Evolutionary conservation across 345 rosid genomes (phyloP).

Genomic region (Turnera subulata): DNA sequence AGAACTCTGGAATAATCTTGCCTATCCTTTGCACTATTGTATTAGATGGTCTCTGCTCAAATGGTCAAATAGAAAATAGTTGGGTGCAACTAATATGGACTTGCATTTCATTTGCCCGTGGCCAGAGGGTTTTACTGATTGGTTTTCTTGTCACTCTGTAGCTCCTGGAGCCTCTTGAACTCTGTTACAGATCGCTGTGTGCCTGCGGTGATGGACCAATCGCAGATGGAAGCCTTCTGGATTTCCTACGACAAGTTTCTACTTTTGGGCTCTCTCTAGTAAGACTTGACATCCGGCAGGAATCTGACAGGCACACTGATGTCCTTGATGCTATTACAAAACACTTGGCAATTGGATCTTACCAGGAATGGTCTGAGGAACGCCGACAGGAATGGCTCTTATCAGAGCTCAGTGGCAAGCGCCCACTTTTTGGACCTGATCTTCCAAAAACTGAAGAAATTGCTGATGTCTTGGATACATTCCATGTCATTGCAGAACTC

Average conservation of each 20-base stretch:
- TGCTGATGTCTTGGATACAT: constrained; percentile 33
- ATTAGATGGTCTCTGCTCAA: too few relatives aligned
- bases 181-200: constrained; percentile 89
- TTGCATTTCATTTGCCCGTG: not conserved
- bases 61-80: too few relatives aligned
- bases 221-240: constrained; percentile 99
- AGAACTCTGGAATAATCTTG: too few relatives aligned
- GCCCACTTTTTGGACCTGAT: constrained; percentile 91
- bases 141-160: constrained; percentile 23
- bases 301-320: constrained; percentile 95
- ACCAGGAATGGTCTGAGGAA: constrained; percentile 88
- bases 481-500: constrained; percentile 33
- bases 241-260: constrained; percentile 95
- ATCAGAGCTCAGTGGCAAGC: constrained; percentile 82
- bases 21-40: too few relatives aligned
- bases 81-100: too few relatives aligned
- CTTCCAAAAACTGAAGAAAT: constrained; percentile 93
- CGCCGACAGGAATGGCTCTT: constrained; percentile 85
- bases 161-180: constrained; percentile 98
- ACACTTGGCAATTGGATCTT: constrained; percentile 83
- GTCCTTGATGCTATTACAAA: constrained; percentile 87
- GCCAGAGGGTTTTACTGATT: constrained; percentile 4
- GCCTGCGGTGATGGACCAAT: constrained; percentile 86
- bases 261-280: constrained; percentile 96
- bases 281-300: constrained; percentile 94